Evolutionary conservation across 306 rosid genomes (phyloP).

Genomic region (Nissolia schottii): DNA sequence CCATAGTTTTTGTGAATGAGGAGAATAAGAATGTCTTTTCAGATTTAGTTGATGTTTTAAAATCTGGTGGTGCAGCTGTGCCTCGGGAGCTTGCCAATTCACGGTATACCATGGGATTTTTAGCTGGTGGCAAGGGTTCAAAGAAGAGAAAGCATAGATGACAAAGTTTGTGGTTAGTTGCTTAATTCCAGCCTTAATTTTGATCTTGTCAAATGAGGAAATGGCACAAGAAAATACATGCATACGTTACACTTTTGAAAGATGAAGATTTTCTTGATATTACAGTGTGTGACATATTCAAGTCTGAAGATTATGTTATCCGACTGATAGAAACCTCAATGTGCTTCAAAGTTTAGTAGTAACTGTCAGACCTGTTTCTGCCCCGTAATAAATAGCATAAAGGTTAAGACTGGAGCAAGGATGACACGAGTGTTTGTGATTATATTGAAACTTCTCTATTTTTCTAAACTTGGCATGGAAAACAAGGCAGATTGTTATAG

Average conservation of each 20-base stretch:
- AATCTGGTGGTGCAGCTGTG: slow-evolving; percentile 63
- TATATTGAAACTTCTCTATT: neutral
- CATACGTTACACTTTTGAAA: slow-evolving; percentile 1
- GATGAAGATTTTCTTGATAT: slow-evolving; percentile 4
- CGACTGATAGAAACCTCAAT: neutral
- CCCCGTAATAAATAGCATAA: neutral
- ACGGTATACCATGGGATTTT: slow-evolving; percentile 29
- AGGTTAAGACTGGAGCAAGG: neutral
- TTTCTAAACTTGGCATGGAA: neutral
- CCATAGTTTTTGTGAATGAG: slow-evolving; percentile 64
- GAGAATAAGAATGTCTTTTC: slow-evolving; percentile 61
- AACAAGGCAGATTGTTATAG: neutral
- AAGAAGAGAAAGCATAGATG: slow-evolving; percentile 37
- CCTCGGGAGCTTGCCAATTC: slow-evolving; percentile 69
- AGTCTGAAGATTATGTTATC: neutral
- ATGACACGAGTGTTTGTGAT: neutral
- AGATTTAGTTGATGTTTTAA: slow-evolving; percentile 50
- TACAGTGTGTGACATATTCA: neutral
- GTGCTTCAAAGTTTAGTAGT: slow-evolving; percentile 5
- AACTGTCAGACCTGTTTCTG: neutral
- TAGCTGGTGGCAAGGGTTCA: slow-evolving; percentile 31
- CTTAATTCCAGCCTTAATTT: neutral
- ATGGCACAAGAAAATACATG: slow-evolving; percentile 22
- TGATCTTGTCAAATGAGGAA: slow-evolving; percentile 5
- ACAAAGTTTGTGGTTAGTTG: slow-evolving; percentile 8